Percentiles rank a stretch among this genome's conserved stretches.
phyloP scores from a whole-genome alignment of 768 basidiomycete genomes.

The Pleurotus tuber-regium region DNA sequence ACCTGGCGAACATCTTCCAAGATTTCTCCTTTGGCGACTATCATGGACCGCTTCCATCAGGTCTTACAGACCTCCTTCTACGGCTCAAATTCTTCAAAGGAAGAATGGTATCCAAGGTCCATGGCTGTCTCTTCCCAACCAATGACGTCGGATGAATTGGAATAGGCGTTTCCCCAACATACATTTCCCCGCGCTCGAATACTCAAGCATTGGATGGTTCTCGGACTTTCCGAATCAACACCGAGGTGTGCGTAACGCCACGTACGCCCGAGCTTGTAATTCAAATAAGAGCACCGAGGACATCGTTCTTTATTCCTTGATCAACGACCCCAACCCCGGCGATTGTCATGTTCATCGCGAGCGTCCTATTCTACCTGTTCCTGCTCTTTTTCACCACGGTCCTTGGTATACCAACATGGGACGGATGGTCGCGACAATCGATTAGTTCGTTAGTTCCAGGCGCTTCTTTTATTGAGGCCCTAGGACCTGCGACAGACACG shows the following conservation, averaged over 20 bases:
- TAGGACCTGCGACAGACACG: conserved; percentile 23
- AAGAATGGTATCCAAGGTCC: not conserved
- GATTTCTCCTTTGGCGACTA: not conserved
- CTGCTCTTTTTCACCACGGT: conserved; percentile 23
- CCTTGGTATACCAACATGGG: conserved; percentile 39
- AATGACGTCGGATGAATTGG: not conserved
- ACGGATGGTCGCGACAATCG: conserved; percentile 32
- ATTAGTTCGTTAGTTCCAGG: conserved; percentile 42
- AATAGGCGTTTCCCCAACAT: not conserved
- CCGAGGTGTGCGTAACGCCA: conserved; percentile 8
- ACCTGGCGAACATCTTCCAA: not conserved
- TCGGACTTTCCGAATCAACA: conserved; percentile 9
- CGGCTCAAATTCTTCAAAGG: not conserved
- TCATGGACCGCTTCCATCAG: not conserved
- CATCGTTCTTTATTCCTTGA: not conserved
- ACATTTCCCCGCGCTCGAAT: not conserved
- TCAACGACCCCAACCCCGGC: conserved; percentile 8
- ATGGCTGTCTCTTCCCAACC: not conserved
- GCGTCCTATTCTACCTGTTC: conserved; percentile 14
- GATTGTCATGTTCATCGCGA: not conserved
- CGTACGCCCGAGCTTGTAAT: conserved; percentile 5
- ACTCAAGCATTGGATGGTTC: not conserved
- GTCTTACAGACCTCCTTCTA: not conserved
- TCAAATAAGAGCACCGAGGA: not conserved
- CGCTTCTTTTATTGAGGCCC: conserved; percentile 37